Base-by-base conservation (phyloP, 192 early-diverging fungal genomes). In the Backusella liffmaniae region DNA sequence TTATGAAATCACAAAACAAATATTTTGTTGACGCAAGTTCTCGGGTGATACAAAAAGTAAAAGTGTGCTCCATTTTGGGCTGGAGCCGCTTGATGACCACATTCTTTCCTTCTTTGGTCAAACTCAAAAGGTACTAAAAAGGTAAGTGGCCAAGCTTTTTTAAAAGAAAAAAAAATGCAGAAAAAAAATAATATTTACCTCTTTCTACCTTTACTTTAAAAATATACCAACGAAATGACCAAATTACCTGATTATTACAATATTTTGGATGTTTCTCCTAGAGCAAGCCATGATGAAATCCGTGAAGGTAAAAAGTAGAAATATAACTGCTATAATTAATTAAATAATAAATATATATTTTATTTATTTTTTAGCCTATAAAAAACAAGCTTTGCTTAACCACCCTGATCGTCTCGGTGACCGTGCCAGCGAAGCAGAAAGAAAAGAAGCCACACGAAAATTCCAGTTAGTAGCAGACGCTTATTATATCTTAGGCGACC, bases 401-500 rank as follows among this genome's bases (percentile, higher is more conserved):
- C 82, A 80, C 59, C 76, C 82, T 9, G 79, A 80, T 67, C 79
- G 82, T 21, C 76, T 76, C 34, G 44, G 34, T 18, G 42, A 66
- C 18, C 44, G 36, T 34, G 76, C 74, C 30, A 36, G 32, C 12
- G 34, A 44, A 16, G 53, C 66, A 13, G 75, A 80, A 18, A 53
- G 77, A 41, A 70, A 56, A 62, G 78, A 79, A 34, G 73, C 70
- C 6, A 76, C 73, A 21, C 65, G 67, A 69, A 62, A 42, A 1
- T 81, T 80, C 53, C 79, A 83, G 51, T 56, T 72, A 21, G 42
- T 80, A 12, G 76, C 79, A 29, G 72, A 81, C n/a, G 76, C 76
- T 21, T 80, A 81, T 51, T 74, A 81, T 75, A 74, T 81, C 16
- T 39, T 81, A 51, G 53, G 70, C 10, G 72, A 78, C 53, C 67